Conservation (phyloP, 2,329 filamentous ascomycete genomes). For the Arachnomyces sp. region DNA sequence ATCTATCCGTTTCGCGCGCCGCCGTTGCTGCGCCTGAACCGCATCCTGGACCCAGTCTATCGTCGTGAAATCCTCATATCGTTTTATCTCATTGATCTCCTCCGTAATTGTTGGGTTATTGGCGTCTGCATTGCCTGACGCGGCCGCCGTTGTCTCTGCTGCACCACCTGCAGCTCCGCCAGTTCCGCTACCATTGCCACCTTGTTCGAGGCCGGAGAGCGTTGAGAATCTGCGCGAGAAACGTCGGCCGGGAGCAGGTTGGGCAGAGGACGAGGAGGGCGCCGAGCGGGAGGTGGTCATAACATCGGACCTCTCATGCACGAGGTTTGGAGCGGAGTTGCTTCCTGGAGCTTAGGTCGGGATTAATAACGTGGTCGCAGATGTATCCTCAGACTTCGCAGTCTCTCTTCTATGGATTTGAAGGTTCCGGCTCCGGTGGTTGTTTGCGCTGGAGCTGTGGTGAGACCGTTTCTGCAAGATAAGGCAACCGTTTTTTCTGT, state of each 20-base stretch:
- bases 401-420: too few species aligned
- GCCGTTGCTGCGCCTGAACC: constrained; percentile 75
- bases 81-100: constrained; percentile 94
- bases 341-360: constrained; percentile 4
- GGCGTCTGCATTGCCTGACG: constrained; percentile 29
- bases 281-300: constrained; percentile 36
- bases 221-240: constrained; percentile 42
- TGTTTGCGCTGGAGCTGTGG: too few species aligned
- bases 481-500: too few species aligned
- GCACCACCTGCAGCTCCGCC: constrained; percentile 15
- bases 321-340: constrained; percentile 20
- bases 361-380: not conserved
- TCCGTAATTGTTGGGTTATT: constrained; percentile 70
- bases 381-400: not conserved
- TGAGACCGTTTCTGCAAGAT: too few species aligned
- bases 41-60: constrained; percentile 98
- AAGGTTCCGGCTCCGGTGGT: too few species aligned
- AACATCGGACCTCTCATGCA: constrained; percentile 25
- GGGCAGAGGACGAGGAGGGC: constrained; percentile 22
- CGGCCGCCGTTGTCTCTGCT: not conserved
- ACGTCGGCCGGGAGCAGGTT: constrained; percentile 25
- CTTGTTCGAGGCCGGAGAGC: constrained; percentile 52
- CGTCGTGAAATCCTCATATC: constrained; percentile 98
- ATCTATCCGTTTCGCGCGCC: constrained; percentile 66
- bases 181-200: constrained; percentile 46